phyloP scores from a whole-genome alignment of 169 alveolate genomes.

The Plasmodium sp. region DNA sequence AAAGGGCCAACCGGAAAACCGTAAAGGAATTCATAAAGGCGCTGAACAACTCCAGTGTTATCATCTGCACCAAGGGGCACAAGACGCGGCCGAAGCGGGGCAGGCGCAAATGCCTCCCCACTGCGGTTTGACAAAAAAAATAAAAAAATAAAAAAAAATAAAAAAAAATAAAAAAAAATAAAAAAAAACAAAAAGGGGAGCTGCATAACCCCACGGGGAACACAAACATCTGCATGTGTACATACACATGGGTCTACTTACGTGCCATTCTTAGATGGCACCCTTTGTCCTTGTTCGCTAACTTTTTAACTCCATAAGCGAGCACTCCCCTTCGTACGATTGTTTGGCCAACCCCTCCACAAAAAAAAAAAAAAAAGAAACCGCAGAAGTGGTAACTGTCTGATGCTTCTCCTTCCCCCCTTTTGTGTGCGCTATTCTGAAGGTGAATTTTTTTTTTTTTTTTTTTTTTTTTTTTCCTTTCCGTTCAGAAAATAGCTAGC shows the following conservation, averaged over 20 bases:
- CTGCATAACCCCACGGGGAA: background rate
- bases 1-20: slow-evolving; percentile 6
- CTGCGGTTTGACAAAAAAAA: background rate
- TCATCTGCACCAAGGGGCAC: slow-evolving; percentile 18
- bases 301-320: background rate
- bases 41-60: slow-evolving; percentile 26
- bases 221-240: background rate
- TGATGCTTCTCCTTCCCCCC: background rate
- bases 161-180: background rate
- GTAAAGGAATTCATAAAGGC: slow-evolving; percentile 14
- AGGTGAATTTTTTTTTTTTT: background rate
- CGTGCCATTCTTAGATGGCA: background rate
- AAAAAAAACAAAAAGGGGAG: background rate
- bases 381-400: background rate
- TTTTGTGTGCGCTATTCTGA: background rate
- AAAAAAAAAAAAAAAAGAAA: no score
- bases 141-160: background rate
- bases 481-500: background rate
- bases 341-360: background rate
- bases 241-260: background rate
- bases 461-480: no score
- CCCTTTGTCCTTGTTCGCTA: background rate
- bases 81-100: background rate
- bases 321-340: background rate
- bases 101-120: background rate